These are phyloP conservation scores for Triticum dicoccoides DNA, from an alignment of 176 grass and related monocot genomes.

Conservation along the genomic window DNA sequence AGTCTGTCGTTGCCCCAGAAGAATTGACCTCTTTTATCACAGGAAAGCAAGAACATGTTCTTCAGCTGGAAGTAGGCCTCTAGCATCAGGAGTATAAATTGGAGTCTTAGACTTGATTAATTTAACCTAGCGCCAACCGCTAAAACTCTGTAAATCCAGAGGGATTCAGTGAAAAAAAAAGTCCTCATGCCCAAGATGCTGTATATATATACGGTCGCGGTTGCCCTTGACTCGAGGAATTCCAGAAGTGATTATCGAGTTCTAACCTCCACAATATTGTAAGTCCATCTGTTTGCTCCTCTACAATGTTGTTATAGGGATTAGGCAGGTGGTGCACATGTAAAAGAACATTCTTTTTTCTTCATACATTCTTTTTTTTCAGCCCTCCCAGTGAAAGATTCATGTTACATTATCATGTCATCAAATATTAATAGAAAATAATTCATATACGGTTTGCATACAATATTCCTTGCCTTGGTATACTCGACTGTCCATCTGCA, in stretches of 20 bases:
- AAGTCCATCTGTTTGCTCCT: conserved; percentile 21
- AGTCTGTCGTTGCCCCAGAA: conserved; percentile 81
- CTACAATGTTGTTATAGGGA: conserved; percentile 26
- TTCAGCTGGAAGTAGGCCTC: conserved; percentile 62
- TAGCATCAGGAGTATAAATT: conserved; percentile 30
- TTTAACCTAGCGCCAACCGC: conserved; percentile 34
- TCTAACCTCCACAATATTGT: conserved; percentile 30
- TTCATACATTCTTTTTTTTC: not conserved
- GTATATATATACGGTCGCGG: conserved; percentile 32
- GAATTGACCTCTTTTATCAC: conserved; percentile 73
- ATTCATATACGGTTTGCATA: conserved; percentile 4
- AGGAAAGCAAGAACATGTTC: conserved; percentile 58
- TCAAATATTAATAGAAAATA: conserved; percentile 12
- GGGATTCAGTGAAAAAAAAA: conserved; percentile 18
- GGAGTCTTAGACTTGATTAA: conserved; percentile 35
- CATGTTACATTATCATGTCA: conserved; percentile 1
- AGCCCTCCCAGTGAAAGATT: not conserved
- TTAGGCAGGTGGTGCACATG: conserved; percentile 43
- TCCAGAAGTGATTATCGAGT: conserved; percentile 26
- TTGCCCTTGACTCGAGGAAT: conserved; percentile 7
- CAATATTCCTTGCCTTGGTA: conserved; percentile 2
- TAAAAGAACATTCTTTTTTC: conserved; percentile 4
- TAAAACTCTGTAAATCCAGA: conserved; percentile 19
- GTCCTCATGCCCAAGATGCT: conserved; percentile 25
- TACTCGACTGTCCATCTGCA: not conserved